A percentile compares a stretch with the other conserved stretches of the same genome.
Conservation (phyloP, 768 basidiomycete species). For the Boletus speciosus region DNA sequence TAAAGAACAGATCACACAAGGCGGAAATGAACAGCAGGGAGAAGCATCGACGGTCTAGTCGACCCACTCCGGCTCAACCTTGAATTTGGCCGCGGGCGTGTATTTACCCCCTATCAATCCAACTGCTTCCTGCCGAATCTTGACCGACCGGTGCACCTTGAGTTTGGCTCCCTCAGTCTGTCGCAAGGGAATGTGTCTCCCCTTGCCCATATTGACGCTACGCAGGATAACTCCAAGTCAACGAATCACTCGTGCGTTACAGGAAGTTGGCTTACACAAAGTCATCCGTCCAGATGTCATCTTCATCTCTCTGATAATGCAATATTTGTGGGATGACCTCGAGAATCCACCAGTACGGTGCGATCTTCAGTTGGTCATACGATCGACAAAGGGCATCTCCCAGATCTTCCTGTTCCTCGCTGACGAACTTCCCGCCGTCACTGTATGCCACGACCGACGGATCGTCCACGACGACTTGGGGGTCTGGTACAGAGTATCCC, state of each 20-base stretch:
- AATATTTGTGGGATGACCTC: conserved; percentile 46
- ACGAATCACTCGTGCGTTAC: background rate
- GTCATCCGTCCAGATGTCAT: conserved; percentile 11
- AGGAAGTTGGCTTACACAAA: conserved; percentile 15
- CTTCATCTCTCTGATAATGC: conserved; percentile 26
- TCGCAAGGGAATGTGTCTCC: conserved; percentile 42
- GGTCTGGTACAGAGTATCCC: conserved; percentile 4
- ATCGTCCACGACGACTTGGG: conserved; percentile 15
- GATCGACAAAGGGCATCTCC: conserved; percentile 49
- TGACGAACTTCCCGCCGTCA: conserved; percentile 24
- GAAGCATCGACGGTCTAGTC: conserved; percentile 25
- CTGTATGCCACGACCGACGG: conserved; percentile 17
- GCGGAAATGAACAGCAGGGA: background rate
- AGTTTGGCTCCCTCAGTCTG: conserved; percentile 33
- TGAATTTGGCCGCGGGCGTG: conserved; percentile 38
- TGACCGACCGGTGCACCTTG: conserved; percentile 48
- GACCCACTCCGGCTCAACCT: conserved; percentile 38
- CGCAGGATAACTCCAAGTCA: background rate
- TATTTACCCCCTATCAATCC: conserved; percentile 34
- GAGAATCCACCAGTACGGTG: conserved; percentile 61
- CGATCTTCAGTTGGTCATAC: conserved; percentile 55
- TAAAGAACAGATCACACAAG: background rate
- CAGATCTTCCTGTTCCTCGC: conserved; percentile 63
- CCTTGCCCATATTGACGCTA: conserved; percentile 39
- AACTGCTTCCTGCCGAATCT: conserved; percentile 49